These are phyloP conservation scores for Alternaria angustiovoidea DNA, from an alignment of 2,329 filamentous ascomycete species.

Conservation along the genomic window DNA sequence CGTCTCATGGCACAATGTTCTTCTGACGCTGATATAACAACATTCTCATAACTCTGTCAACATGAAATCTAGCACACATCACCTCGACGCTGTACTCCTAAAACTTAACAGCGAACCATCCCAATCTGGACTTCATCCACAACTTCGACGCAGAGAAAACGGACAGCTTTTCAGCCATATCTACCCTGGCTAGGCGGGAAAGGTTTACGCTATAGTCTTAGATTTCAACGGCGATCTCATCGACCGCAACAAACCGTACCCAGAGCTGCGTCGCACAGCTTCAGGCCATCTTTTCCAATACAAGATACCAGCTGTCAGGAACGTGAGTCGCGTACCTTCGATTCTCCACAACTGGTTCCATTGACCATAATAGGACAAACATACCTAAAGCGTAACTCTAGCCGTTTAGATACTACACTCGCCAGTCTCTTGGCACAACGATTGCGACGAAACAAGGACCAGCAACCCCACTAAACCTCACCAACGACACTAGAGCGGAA, in stretches of 20 bases:
- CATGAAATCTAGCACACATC: background rate
- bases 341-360: background rate
- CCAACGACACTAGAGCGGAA: background rate
- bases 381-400: background rate
- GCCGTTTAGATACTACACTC: background rate
- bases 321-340: background rate
- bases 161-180: background rate
- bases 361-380: background rate
- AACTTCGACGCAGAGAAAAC: background rate
- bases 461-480: background rate
- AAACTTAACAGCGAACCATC: background rate
- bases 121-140: background rate
- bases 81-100: background rate
- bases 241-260: background rate
- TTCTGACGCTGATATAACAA: background rate
- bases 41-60: background rate
- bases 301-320: background rate
- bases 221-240: conserved; percentile 10
- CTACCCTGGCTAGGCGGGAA: background rate
- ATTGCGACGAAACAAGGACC: background rate
- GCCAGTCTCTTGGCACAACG: background rate
- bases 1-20: background rate
- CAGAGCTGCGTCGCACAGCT: conserved; percentile 15
- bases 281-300: conserved; percentile 11
- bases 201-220: background rate